phyloP scores from a whole-genome alignment of 179 eudicot genomes.

The Amaranthus tricolor region DNA sequence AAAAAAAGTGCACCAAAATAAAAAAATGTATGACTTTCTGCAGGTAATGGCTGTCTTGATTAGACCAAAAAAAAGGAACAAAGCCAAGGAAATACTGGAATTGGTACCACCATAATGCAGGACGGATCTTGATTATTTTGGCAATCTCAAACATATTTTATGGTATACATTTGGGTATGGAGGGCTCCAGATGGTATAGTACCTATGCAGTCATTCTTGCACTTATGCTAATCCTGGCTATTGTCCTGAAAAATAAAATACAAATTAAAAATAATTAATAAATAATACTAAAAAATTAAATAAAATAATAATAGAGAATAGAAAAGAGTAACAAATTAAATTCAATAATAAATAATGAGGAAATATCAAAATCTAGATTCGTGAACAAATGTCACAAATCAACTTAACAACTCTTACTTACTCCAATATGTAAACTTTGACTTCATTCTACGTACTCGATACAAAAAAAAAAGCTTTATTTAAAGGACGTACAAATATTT shows the following conservation, averaged over 20 bases:
- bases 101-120: constrained; percentile 72
- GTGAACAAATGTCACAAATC: no score
- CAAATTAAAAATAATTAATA: no score
- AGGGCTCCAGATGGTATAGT: constrained; percentile 63
- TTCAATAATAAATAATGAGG: no score
- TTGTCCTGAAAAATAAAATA: constrained; percentile 3
- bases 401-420: no score
- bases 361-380: no score
- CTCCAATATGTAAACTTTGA: no score
- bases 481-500: no score
- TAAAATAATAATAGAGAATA: no score
- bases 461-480: no score
- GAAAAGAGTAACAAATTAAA: no score
- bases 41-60: constrained; percentile 68
- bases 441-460: no score
- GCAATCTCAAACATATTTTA: constrained; percentile 67
- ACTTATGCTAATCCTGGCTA: constrained; percentile 31
- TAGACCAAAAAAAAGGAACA: constrained; percentile 63
- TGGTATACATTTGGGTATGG: constrained; percentile 65
- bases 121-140: constrained; percentile 53
- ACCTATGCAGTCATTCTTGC: constrained; percentile 52
- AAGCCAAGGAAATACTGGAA: constrained; percentile 87
- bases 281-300: no score
- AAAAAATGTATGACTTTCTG: background rate
- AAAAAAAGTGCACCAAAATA: background rate